These are phyloP conservation scores for Auricularia sp. DNA, from an alignment of 768 basidiomycete species.

Conservation along the genomic window DNA sequence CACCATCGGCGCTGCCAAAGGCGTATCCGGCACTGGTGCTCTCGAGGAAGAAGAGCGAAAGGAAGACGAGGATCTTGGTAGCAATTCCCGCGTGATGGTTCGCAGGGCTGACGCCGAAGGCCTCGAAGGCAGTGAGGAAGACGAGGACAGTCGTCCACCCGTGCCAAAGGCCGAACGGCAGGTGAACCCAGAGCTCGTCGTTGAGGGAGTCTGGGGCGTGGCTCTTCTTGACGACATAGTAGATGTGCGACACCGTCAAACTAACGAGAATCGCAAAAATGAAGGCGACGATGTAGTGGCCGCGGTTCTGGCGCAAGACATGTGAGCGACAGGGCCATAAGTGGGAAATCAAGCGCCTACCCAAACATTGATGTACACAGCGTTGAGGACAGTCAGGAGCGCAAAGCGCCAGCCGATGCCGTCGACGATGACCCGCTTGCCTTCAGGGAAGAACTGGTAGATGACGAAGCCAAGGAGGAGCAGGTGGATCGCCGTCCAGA, in stretches of 20 bases:
- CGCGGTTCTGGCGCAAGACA: neutral
- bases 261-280: slow-evolving; percentile 29
- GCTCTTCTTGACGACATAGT: slow-evolving; percentile 31
- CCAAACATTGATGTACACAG: slow-evolving; percentile 30
- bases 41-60: slow-evolving; percentile 30
- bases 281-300: slow-evolving; percentile 30
- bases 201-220: slow-evolving; percentile 20
- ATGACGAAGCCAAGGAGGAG: slow-evolving; percentile 32
- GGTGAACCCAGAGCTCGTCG: slow-evolving; percentile 31
- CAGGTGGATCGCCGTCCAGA: slow-evolving; percentile 29
- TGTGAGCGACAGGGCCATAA: neutral
- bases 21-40: slow-evolving; percentile 30
- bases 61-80: slow-evolving; percentile 33
- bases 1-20: slow-evolving; percentile 29
- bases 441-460: slow-evolving; percentile 15
- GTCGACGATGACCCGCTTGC: slow-evolving; percentile 26
- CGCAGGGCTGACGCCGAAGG: slow-evolving; percentile 27
- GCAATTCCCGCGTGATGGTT: slow-evolving; percentile 30
- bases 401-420: slow-evolving; percentile 33
- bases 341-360: slow-evolving; percentile 2
- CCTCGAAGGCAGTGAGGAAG: slow-evolving; percentile 19
- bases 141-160: slow-evolving; percentile 19
- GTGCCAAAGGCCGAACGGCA: slow-evolving; percentile 34
- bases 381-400: slow-evolving; percentile 30
- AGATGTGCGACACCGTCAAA: slow-evolving; percentile 27